These are phyloP conservation scores for Tilletiaria anomala DNA, from an alignment of 1,284 basidiomycete species.

Conservation along the genomic window DNA sequence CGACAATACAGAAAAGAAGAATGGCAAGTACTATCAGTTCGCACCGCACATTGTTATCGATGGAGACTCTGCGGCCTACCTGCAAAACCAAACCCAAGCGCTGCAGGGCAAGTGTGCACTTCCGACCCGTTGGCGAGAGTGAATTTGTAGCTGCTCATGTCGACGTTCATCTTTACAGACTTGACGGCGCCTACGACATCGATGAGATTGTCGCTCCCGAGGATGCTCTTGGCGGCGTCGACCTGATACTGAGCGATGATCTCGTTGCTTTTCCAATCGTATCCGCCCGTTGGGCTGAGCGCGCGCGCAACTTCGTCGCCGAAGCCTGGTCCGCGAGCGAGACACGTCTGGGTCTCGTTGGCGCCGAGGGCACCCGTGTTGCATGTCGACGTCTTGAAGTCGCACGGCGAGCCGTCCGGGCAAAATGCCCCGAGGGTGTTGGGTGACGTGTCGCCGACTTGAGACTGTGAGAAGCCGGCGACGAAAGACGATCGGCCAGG, in stretches of 20 bases:
- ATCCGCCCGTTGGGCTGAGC: slow-evolving; percentile 19
- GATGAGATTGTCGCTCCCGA: slow-evolving; percentile 3
- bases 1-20: too few relatives aligned
- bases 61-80: not conserved
- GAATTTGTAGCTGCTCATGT: slow-evolving; percentile 55
- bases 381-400: slow-evolving; percentile 23
- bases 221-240: slow-evolving; percentile 15
- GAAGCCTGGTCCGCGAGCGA: slow-evolving; percentile 21
- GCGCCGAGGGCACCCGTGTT: slow-evolving; percentile 8
- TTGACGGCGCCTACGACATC: slow-evolving; percentile 7
- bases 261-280: slow-evolving; percentile 24
- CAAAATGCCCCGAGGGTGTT: slow-evolving; percentile 27
- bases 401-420: slow-evolving; percentile 22
- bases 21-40: slow-evolving; percentile 55
- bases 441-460: slow-evolving; percentile 27
- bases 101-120: slow-evolving; percentile 61
- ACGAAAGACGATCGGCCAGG: slow-evolving; percentile 19
- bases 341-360: slow-evolving; percentile 21
- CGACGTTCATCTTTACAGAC: slow-evolving; percentile 42
- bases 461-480: slow-evolving; percentile 24
- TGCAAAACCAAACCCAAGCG: slow-evolving; percentile 47
- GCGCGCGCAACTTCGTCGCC: slow-evolving; percentile 11
- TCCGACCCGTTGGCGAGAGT: slow-evolving; percentile 53
- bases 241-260: slow-evolving; percentile 24
- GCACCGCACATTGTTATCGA: not conserved